Base-by-base conservation (phyloP, 2,329 filamentous ascomycete genomes). In the Calonectria henricotiae region DNA sequence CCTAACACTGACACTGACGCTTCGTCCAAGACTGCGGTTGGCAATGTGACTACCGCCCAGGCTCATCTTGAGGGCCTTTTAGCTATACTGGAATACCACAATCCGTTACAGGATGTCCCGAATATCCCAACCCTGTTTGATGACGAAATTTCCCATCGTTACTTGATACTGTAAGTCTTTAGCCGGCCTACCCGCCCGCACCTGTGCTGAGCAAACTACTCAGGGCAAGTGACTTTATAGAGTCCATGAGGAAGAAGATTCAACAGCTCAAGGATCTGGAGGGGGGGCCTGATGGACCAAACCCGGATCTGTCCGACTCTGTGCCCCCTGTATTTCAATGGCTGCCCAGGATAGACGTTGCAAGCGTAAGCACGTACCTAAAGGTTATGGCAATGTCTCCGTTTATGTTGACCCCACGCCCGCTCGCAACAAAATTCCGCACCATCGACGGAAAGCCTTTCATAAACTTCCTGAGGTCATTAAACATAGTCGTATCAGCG, bases 371-470 rank as follows among this genome's bases (percentile, higher is more conserved):
- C 51, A 58, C 35, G 5, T 58, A 58, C 32, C n/a, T 58, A 1
- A 58, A 58, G 32, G 51, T 37, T 3, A 58, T 58, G 51, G 51
- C 51, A 15, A 58, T 58, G 51, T 58, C 51, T 4, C 51, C 51
- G 8, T 58, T 58, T 58, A 25, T 58, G 17, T 39, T 58, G 13
- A 58, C 51, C 20, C 51, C 51, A 27, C 35, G 20, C 32, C 51
- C 51, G 39, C 51, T 58, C 17, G 35, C 32, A 1, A 58, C 35
- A 11, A 25, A 58, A 58, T 58, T 58, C 51, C 13, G 12, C 7
- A 13, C 37, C 32, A 39, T 58, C 23, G 12, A 37, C 20, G 51
- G 11, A 23, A 39, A 39, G 8, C 32, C 51, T 37, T 23, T 39
- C 20, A 17, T 58, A 6, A 58, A 58, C 51, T 58, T 15, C 32